A percentile compares a stretch with the other conserved stretches of the same genome.
Evolutionary conservation across 192 early-diverging fungal species (phyloP).

Genomic region (Umbelopsis ramanniana): DNA sequence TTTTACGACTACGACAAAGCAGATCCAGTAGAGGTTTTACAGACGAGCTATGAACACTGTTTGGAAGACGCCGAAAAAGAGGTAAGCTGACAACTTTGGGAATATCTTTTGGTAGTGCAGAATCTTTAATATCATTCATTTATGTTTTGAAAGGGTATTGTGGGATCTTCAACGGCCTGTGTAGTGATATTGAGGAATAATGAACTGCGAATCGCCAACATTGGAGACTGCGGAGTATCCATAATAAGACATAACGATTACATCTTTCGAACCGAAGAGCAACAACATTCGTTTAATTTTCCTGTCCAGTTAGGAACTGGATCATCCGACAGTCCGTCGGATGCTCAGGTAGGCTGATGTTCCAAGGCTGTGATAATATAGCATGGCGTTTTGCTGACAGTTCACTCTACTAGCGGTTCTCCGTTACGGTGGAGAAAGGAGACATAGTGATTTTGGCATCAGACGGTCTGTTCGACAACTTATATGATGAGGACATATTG

Average conservation of each 20-base stretch:
- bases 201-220: conserved; percentile 90
- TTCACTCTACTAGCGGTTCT: conserved; percentile 49
- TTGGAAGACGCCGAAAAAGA: conserved; percentile 71
- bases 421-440: conserved; percentile 84
- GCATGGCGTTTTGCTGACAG: not conserved
- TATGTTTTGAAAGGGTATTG: conserved; percentile 54
- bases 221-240: conserved; percentile 93
- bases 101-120: not conserved
- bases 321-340: conserved; percentile 75
- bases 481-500: conserved; percentile 97
- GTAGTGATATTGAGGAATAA: conserved; percentile 87
- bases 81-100: conserved; percentile 33
- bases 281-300: conserved; percentile 99
- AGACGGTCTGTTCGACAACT: conserved; percentile 97
- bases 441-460: conserved; percentile 93
- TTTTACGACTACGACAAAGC: conserved; percentile 81
- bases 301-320: conserved; percentile 95
- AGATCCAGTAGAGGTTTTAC: conserved; percentile 80
- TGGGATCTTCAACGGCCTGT: conserved; percentile 92
- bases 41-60: conserved; percentile 76
- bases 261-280: conserved; percentile 95
- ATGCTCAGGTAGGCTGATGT: conserved; percentile 71
- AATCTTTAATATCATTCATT: not conserved
- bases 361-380: not conserved
- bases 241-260: conserved; percentile 86